Evolutionary conservation across 2,329 filamentous ascomycete species (phyloP).

Genomic region (Aspergillus pseudotamarii): DNA sequence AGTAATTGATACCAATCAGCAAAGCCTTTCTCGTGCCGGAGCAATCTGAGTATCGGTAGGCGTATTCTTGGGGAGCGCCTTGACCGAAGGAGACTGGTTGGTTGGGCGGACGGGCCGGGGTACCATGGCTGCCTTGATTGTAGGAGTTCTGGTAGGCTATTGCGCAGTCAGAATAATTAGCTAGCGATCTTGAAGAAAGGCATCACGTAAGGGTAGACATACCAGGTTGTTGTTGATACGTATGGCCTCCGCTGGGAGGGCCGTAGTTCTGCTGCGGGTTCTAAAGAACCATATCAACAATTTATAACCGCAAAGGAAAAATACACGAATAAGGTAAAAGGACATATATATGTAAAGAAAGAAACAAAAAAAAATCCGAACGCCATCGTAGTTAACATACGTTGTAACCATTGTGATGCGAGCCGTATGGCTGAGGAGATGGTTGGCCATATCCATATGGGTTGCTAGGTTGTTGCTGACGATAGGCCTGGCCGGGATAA

Average conservation of each 20-base stretch:
- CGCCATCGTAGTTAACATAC: constrained; percentile 30
- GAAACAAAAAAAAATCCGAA: neutral
- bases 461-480: constrained; percentile 44
- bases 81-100: constrained; percentile 73
- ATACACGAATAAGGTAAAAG: neutral
- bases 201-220: constrained; percentile 17
- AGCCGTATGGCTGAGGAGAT: constrained; percentile 41
- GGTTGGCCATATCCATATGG: constrained; percentile 50
- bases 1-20: constrained; percentile 95
- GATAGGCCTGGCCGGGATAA: constrained; percentile 41
- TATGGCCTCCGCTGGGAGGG: constrained; percentile 38
- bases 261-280: constrained; percentile 36
- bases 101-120: constrained; percentile 68
- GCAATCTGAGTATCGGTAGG: constrained; percentile 89
- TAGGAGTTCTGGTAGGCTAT: constrained; percentile 55
- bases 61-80: constrained; percentile 78
- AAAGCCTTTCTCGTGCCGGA: constrained; percentile 86
- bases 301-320: neutral
- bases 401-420: constrained; percentile 38
- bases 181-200: neutral
- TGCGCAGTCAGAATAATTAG: constrained; percentile 2
- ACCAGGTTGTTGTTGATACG: constrained; percentile 47
- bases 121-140: constrained; percentile 54
- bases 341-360: neutral
- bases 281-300: constrained; percentile 22